Evolutionary conservation across 768 basidiomycete species (phyloP), one percentile per base, ranked within the genome.

Genomic region (Cytidiella melzeri): DNA sequence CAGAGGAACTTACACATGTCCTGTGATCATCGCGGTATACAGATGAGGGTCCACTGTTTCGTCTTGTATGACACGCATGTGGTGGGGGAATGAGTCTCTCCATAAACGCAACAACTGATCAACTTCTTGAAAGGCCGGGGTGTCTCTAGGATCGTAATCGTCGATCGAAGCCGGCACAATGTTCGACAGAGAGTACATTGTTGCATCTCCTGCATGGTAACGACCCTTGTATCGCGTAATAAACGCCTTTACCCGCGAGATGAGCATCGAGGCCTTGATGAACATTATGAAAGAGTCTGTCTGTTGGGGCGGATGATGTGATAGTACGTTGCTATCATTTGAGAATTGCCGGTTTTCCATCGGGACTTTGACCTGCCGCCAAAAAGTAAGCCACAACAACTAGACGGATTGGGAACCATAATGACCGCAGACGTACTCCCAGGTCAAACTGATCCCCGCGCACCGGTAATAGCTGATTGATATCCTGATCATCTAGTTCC

Each of bases 231-330:
- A 87, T 30, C 87, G 77, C 40, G 79, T 59, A 60, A 86, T 86
- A 63, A 85, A 88, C 9, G 70, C 65, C 61, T 87, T 87, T 42
- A 78, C 69, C 15, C 65, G 65, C 25, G 74, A 87, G 28, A 89
- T 70, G 40, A 90, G 55, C 48, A 87, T 79, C 6, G 75, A 72
- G 9, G 79, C 74, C 61, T 90, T 88, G 62, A 87, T 72, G 55
- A 83, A 87, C 13, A 89, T 58, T 7, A 77, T 76, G 58, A 88
- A 87, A 0, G 86, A 79, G 62, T 88, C 87, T 0, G 79, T 78
- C 54, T 81, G 76, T 12, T 74, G 69, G 30, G 77, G 76, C 15
- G 79, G 78, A 61, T 89, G 83, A 2, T 66, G 58, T 3, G 80
- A 69, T n/a, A 87, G 70, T 21, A 87, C 64, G 54, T 84, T 74